phyloP scores from a whole-genome alignment of 148 eudicot species.

The Silene uniflora region DNA sequence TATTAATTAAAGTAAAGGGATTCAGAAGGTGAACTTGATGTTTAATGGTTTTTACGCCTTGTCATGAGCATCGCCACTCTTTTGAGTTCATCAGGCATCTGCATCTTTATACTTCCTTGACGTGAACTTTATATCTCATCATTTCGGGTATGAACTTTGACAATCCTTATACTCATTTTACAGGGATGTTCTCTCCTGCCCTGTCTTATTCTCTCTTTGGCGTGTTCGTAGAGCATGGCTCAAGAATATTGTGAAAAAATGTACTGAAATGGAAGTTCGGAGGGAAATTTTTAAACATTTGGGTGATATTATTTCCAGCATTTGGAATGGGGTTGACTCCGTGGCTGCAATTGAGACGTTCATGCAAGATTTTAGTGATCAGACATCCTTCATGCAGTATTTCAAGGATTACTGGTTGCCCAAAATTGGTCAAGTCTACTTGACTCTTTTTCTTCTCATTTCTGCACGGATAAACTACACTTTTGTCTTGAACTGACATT shows the following conservation, averaged over 20 bases:
- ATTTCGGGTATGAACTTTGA: constrained; percentile 4
- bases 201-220: constrained; percentile 80
- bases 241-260: constrained; percentile 68
- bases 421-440: constrained; percentile 57
- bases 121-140: constrained; percentile 1
- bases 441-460: constrained; percentile 1
- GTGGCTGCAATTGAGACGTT: constrained; percentile 48
- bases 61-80: background rate
- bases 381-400: constrained; percentile 72
- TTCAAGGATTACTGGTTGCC: constrained; percentile 88
- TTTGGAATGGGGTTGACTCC: constrained; percentile 62
- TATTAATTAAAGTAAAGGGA: background rate
- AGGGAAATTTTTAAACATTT: constrained; percentile 71
- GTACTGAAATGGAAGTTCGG: constrained; percentile 52
- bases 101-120: background rate
- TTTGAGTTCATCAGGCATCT: background rate
- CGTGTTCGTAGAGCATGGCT: constrained; percentile 95
- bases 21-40: background rate
- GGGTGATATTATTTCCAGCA: constrained; percentile 60
- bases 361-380: constrained; percentile 62
- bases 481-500: constrained; percentile 15
- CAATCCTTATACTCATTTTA: constrained; percentile 24
- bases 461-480: background rate
- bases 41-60: background rate
- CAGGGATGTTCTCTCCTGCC: constrained; percentile 90